phyloP scores from a whole-genome alignment of 106 monocot species.

The Dendrobium chrysotoxum region DNA sequence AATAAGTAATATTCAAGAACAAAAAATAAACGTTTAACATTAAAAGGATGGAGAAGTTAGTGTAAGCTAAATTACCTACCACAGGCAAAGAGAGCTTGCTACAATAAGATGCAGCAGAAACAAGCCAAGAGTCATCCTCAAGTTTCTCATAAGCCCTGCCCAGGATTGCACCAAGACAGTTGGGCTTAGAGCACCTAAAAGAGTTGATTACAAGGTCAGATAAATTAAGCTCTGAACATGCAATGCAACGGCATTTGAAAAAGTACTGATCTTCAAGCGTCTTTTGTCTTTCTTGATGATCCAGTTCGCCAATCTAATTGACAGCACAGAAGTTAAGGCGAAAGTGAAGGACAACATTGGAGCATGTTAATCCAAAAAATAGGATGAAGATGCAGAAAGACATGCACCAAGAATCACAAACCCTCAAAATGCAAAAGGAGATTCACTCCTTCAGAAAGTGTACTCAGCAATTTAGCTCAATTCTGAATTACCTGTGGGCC shows the following conservation, averaged over 20 bases:
- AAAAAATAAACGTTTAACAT: not conserved
- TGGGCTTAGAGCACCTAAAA: constrained; percentile 40
- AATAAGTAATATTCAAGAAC: not conserved
- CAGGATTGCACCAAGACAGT: constrained; percentile 63
- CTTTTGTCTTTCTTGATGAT: constrained; percentile 47
- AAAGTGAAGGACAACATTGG: not conserved
- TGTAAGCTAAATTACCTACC: constrained; percentile 16
- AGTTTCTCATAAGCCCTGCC: constrained; percentile 20
- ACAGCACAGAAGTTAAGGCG: constrained; percentile 2
- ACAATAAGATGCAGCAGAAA: constrained; percentile 22
- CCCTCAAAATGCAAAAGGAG: not conserved
- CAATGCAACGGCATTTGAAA: constrained; percentile 70
- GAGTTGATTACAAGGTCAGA: constrained; percentile 79
- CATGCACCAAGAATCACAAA: not conserved
- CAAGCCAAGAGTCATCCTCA: constrained; percentile 21
- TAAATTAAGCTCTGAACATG: constrained; percentile 61
- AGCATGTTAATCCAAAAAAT: not conserved
- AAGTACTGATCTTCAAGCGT: constrained; percentile 64
- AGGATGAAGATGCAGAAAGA: not conserved
- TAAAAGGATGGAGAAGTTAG: not conserved
- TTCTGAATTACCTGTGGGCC: constrained; percentile 70
- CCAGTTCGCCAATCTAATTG: constrained; percentile 64
- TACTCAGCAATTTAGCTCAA: not conserved
- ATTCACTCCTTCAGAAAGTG: not conserved
- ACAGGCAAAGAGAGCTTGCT: constrained; percentile 30